phyloP scores from a whole-genome alignment of 768 basidiomycete species.

The Sutorius australiensis region DNA sequence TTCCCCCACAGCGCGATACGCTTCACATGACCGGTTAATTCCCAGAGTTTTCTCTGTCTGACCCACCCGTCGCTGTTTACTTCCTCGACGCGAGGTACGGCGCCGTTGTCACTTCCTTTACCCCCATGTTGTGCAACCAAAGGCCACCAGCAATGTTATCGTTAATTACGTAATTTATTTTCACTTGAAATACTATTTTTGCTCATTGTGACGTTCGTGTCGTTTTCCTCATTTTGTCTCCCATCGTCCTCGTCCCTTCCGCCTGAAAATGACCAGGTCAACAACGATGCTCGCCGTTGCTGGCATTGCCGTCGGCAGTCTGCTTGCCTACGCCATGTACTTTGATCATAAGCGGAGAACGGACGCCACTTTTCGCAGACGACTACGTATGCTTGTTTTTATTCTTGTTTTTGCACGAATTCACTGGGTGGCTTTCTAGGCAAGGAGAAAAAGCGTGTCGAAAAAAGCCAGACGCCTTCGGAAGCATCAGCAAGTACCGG shows the following conservation, averaged over 20 bases:
- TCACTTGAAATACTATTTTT: slow-evolving; percentile 3
- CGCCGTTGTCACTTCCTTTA: not conserved
- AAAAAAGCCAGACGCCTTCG: slow-evolving; percentile 56
- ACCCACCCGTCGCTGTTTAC: not conserved
- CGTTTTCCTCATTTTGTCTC: slow-evolving; percentile 13
- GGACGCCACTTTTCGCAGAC: slow-evolving; percentile 82
- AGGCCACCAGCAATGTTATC: slow-evolving; percentile 1
- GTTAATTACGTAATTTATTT: slow-evolving; percentile 25
- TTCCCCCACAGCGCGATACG: not conserved
- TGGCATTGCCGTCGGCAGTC: slow-evolving; percentile 46
- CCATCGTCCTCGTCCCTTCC: not conserved
- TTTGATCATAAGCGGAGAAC: slow-evolving; percentile 95
- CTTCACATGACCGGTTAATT: not conserved
- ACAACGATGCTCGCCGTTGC: slow-evolving; percentile 40
- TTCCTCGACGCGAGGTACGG: not conserved
- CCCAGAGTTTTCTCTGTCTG: not conserved
- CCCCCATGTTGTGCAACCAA: not conserved
- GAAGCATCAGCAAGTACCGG: slow-evolving; percentile 24
- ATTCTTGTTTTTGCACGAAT: not conserved
- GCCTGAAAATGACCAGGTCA: slow-evolving; percentile 28
- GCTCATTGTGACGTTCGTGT: slow-evolving; percentile 3
- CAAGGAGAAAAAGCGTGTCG: slow-evolving; percentile 88
- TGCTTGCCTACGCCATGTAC: slow-evolving; percentile 82
- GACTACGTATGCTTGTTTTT: slow-evolving; percentile 60
- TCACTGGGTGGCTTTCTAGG: slow-evolving; percentile 42